These are phyloP conservation scores for Acmispon strigosus DNA, from an alignment of 306 rosid species.

Conservation along the genomic window DNA sequence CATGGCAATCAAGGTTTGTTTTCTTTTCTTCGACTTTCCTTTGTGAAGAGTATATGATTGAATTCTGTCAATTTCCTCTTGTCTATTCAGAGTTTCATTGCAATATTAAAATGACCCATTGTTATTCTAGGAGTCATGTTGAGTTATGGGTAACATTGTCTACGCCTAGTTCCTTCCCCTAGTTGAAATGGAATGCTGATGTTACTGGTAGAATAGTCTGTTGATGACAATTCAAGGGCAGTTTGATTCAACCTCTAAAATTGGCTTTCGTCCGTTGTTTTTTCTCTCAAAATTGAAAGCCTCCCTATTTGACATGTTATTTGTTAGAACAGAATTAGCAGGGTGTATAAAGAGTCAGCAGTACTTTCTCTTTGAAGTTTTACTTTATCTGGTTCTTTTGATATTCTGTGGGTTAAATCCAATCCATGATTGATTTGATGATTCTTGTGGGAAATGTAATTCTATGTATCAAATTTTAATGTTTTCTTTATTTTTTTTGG, in stretches of 20 bases:
- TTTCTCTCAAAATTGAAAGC: neutral
- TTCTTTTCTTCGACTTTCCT: slow-evolving; percentile 18
- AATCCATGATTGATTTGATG: neutral
- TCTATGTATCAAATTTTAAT: neutral
- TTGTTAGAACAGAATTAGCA: neutral
- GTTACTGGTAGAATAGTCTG: neutral
- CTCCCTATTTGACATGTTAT: neutral
- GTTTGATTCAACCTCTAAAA: neutral
- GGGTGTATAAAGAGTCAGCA: neutral
- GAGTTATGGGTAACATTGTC: neutral
- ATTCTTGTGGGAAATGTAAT: neutral
- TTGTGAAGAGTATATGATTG: slow-evolving; percentile 1
- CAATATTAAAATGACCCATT: neutral
- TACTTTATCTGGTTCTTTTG: neutral
- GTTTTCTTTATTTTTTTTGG: neutral
- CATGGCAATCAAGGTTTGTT: slow-evolving; percentile 79
- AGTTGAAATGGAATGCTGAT: neutral
- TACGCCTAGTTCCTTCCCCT: neutral
- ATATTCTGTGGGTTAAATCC: neutral
- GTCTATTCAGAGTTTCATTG: neutral
- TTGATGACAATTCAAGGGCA: neutral
- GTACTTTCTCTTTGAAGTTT: neutral
- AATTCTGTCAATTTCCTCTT: neutral
- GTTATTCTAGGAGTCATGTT: slow-evolving; percentile 11
- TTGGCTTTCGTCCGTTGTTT: neutral